These are phyloP conservation scores for Fonsecaea erecta DNA, from an alignment of 2,329 filamentous ascomycete genomes.

Conservation along the genomic window DNA sequence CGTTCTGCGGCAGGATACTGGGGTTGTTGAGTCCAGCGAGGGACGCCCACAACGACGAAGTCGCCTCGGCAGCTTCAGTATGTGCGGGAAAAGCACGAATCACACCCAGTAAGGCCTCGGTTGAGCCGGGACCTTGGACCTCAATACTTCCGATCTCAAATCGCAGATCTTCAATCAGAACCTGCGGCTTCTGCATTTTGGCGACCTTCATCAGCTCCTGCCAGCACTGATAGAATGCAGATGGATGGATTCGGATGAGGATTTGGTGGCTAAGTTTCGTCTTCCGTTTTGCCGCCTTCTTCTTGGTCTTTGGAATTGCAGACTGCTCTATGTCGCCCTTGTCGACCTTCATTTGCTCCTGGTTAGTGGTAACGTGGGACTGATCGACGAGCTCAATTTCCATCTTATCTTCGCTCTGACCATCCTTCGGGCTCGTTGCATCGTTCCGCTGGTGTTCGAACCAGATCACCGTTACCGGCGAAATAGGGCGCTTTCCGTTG, in stretches of 20 bases:
- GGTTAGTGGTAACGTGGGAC: background rate
- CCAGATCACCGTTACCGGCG: conserved; percentile 77
- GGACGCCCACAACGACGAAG: conserved; percentile 44
- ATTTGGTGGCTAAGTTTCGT: conserved; percentile 57
- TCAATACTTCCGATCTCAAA: conserved; percentile 76
- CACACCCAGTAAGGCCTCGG: conserved; percentile 73
- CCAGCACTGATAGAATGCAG: conserved; percentile 71
- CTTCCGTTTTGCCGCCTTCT: conserved; percentile 25
- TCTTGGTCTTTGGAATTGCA: background rate
- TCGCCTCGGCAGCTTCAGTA: conserved; percentile 36
- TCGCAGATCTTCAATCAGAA: conserved; percentile 68
- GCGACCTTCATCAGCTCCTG: conserved; percentile 62
- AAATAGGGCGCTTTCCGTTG: conserved; percentile 62
- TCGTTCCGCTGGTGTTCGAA: conserved; percentile 27
- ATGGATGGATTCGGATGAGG: conserved; percentile 80
- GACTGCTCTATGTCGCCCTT: conserved; percentile 19
- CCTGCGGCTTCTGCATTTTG: conserved; percentile 65
- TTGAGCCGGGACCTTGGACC: conserved; percentile 73
- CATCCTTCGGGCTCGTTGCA: conserved; percentile 26
- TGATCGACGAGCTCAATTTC: background rate
- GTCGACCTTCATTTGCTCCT: conserved; percentile 45
- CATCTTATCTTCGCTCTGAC: background rate
- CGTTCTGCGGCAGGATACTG: conserved; percentile 69
- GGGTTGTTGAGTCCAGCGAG: conserved; percentile 65
- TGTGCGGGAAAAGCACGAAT: conserved; percentile 60